Percentiles rank a stretch among this genome's conserved stretches.
Evolutionary conservation across 371 early-diverging fungal genomes (phyloP).

Genomic region (Mortierella sp.): DNA sequence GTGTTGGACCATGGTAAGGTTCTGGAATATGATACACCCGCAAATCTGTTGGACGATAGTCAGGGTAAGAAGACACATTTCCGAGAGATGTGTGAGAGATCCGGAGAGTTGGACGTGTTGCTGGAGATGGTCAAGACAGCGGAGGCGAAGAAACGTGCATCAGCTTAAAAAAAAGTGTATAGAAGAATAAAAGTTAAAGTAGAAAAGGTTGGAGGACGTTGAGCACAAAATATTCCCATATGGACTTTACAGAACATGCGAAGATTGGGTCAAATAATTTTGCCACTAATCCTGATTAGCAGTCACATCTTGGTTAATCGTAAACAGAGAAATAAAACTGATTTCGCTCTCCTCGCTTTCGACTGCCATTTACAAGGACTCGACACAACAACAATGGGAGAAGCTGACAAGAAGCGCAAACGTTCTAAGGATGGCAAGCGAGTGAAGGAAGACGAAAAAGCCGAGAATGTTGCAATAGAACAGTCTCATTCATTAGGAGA

Average conservation of each 20-base stretch:
- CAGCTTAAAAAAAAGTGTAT: background rate
- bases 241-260: no score
- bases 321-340: no score
- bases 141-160: slow-evolving; percentile 4
- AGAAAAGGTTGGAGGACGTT: no score
- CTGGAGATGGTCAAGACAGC: slow-evolving; percentile 58
- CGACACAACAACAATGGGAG: slow-evolving; percentile 14
- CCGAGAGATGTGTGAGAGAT: slow-evolving; percentile 73
- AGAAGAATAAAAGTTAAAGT: slow-evolving; percentile 11
- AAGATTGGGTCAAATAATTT: no score
- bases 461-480: background rate
- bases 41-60: slow-evolving; percentile 26
- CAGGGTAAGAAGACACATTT: slow-evolving; percentile 60
- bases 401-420: slow-evolving; percentile 40
- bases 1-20: slow-evolving; percentile 72
- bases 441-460: slow-evolving; percentile 3
- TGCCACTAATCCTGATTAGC: background rate
- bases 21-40: slow-evolving; percentile 75
- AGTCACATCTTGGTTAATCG: no score
- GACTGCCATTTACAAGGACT: no score
- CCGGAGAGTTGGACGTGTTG: slow-evolving; percentile 74
- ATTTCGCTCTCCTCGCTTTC: no score
- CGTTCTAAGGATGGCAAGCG: slow-evolving; percentile 25
- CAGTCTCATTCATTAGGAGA: background rate
- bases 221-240: no score